phyloP scores from a whole-genome alignment of 2,329 filamentous ascomycete genomes.

The Ceratocystis destructans region DNA sequence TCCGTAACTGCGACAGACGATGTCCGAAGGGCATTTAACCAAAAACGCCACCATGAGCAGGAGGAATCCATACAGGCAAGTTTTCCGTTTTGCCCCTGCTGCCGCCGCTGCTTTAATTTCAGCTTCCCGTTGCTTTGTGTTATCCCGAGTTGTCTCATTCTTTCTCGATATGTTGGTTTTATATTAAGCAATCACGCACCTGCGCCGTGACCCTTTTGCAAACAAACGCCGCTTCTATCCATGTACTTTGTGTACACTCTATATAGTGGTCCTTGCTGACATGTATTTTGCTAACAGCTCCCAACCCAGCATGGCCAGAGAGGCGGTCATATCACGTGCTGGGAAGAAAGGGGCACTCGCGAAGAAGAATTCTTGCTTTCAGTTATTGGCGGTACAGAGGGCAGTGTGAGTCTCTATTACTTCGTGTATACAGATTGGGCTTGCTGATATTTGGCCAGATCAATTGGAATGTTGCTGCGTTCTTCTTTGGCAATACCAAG shows the following conservation, averaged over 20 bases:
- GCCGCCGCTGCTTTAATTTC: background rate
- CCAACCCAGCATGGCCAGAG: slow-evolving; percentile 8
- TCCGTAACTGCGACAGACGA: background rate
- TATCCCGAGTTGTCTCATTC: background rate
- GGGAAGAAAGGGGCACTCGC: slow-evolving; percentile 15
- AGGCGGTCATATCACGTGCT: slow-evolving; percentile 18
- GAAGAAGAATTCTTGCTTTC: slow-evolving; percentile 18
- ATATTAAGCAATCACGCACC: slow-evolving; percentile 1
- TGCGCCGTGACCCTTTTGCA: background rate
- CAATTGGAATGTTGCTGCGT: slow-evolving; percentile 37
- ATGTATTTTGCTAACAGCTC: background rate
- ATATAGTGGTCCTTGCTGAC: background rate
- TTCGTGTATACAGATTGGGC: background rate
- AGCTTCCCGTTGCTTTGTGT: background rate
- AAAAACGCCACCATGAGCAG: background rate
- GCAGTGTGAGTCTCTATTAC: slow-evolving; percentile 13
- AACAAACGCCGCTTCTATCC: background rate
- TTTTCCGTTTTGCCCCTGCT: background rate
- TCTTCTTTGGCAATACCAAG: slow-evolving; percentile 29
- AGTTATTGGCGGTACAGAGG: slow-evolving; percentile 17
- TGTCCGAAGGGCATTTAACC: background rate
- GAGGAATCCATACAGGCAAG: background rate
- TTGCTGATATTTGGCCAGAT: slow-evolving; percentile 32
- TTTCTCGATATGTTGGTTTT: background rate
- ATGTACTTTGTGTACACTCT: background rate